Percentiles rank a stretch among this genome's conserved stretches.
Conservation (phyloP, 306 rosid species). For the Gastrolobium bilobum region DNA sequence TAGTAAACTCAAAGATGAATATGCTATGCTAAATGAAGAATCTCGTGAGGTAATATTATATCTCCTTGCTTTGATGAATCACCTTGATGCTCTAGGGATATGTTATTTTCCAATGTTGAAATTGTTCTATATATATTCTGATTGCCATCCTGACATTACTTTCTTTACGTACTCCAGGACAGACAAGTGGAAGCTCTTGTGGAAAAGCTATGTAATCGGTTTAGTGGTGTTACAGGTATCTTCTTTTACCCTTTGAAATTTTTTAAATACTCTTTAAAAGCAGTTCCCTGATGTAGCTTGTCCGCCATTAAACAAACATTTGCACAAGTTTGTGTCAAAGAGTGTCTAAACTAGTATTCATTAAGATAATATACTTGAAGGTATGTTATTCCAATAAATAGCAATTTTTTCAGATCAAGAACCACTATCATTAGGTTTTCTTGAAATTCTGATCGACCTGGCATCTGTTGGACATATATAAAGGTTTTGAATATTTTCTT, state of each 20-base stretch:
- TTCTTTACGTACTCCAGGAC: conserved; percentile 68
- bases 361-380: conserved; percentile 20
- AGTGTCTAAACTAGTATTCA: conserved; percentile 1
- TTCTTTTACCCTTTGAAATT: not conserved
- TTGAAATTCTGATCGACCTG: not conserved
- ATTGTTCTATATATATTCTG: conserved; percentile 36
- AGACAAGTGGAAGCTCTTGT: conserved; percentile 97
- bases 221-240: conserved; percentile 88
- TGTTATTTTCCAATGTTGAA: conserved; percentile 17
- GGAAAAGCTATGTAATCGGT: conserved; percentile 94
- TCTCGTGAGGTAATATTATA: conserved; percentile 15
- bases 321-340: conserved; percentile 4
- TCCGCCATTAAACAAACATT: conserved; percentile 1
- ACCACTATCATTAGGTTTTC: not conserved
- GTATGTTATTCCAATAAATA: not conserved
- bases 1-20: conserved; percentile 64
- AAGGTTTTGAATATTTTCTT: not conserved
- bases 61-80: too few relatives aligned
- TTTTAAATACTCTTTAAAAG: conserved; percentile 18
- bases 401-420: not conserved
- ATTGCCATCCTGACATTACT: conserved; percentile 36
- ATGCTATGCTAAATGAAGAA: conserved; percentile 65
- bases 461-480: conserved; percentile 2
- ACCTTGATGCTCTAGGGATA: conserved; percentile 55
- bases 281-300: not conserved